Evolutionary conservation across 495 filamentous ascomycete species (phyloP).

Genomic region (Daldinia decipiens): DNA sequence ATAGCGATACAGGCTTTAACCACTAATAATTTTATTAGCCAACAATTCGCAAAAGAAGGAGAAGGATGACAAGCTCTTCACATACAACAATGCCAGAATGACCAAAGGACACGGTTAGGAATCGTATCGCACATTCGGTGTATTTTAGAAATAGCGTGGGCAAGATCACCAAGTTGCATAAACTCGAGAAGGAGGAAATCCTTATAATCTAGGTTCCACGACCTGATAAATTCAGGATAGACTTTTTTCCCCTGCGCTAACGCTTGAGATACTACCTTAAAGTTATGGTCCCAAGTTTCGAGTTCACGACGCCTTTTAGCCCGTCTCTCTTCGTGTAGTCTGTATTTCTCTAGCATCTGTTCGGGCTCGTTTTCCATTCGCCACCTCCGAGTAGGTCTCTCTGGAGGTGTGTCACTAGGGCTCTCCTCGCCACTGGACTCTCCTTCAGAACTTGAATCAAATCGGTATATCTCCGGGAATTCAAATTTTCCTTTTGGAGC

Average conservation of each 20-base stretch:
- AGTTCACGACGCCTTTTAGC: background rate
- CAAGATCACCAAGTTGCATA: constrained; percentile 25
- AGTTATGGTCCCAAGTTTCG: background rate
- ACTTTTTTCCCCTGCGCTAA: background rate
- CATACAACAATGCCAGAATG: constrained; percentile 38
- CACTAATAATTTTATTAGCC: constrained; percentile 28
- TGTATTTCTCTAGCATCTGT: background rate
- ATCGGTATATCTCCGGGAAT: background rate
- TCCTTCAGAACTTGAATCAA: background rate
- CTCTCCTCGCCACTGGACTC: constrained; percentile 18
- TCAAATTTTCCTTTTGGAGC: background rate
- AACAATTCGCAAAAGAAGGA: background rate
- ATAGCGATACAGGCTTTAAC: constrained; percentile 33
- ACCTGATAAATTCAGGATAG: background rate
- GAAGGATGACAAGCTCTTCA: background rate
- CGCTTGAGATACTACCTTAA: background rate
- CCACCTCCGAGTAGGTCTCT: background rate
- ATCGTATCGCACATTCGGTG: background rate
- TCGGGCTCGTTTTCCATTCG: background rate
- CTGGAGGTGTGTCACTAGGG: constrained; percentile 1
- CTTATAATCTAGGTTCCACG: background rate
- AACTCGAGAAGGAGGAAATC: constrained; percentile 32
- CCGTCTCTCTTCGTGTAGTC: background rate
- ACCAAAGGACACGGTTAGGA: constrained; percentile 41
- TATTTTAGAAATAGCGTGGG: constrained; percentile 14